Percentiles rank a stretch among this genome's conserved stretches.
These are phyloP conservation scores for Pichia gijzeniarum DNA, from an alignment of 805 yeast genomes.

Conservation along the genomic window DNA sequence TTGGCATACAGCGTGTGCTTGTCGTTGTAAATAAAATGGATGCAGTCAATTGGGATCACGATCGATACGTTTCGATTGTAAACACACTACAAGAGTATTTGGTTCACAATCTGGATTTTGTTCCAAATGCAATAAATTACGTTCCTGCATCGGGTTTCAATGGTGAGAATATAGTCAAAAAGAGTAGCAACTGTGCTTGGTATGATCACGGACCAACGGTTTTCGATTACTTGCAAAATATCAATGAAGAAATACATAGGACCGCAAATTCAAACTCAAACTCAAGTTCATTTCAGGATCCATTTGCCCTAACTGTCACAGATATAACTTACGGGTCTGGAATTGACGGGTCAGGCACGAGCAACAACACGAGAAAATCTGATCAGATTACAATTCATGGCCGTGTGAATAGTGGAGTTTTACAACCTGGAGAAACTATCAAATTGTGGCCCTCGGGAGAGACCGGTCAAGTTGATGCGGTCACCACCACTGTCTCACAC, in stretches of 20 bases:
- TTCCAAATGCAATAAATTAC: conserved; percentile 35
- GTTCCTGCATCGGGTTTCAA: conserved; percentile 65
- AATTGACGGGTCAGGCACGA: conserved; percentile 1
- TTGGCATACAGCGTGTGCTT: conserved; percentile 57
- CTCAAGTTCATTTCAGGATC: conserved; percentile 3
- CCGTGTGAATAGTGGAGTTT: conserved; percentile 57
- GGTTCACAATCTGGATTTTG: conserved; percentile 46
- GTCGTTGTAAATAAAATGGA: conserved; percentile 72
- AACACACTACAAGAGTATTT: conserved; percentile 46
- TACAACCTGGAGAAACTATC: conserved; percentile 67
- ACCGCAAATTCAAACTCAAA: conserved; percentile 29
- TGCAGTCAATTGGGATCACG: conserved; percentile 48
- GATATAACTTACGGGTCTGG: conserved; percentile 37
- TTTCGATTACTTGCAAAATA: conserved; percentile 34
- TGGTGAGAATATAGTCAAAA: conserved; percentile 59
- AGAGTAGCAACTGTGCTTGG: conserved; percentile 26
- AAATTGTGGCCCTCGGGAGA: conserved; percentile 48
- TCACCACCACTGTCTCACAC: conserved; percentile 22
- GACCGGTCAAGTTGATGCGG: conserved; percentile 36
- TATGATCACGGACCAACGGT: conserved; percentile 41
- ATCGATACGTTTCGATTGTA: conserved; percentile 45
- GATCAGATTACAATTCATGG: conserved; percentile 55
- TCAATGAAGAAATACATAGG: conserved; percentile 21
- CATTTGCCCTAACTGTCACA: conserved; percentile 52
- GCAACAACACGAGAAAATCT: conserved; percentile 24